Percentiles rank a stretch among this genome's conserved stretches.
Conservation (phyloP, 768 basidiomycete genomes). For the Cubamyces sp. region DNA sequence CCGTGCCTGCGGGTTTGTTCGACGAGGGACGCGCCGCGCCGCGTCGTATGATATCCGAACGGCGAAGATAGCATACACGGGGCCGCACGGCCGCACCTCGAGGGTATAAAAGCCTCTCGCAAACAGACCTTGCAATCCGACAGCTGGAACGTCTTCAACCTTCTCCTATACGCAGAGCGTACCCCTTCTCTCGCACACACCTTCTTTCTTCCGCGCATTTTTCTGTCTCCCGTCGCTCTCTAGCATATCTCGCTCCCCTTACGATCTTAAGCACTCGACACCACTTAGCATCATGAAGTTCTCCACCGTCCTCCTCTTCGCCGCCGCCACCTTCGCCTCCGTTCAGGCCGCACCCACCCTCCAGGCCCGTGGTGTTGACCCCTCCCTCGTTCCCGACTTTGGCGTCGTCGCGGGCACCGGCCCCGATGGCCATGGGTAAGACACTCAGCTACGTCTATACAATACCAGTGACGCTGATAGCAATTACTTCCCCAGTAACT, state of each 20-base stretch:
- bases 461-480: not conserved
- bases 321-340: constrained; percentile 30
- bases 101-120: constrained; percentile 9
- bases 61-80: not conserved
- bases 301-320: constrained; percentile 35
- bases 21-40: not conserved
- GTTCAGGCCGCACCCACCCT: constrained; percentile 16
- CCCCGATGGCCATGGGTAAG: constrained; percentile 25
- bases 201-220: constrained; percentile 3
- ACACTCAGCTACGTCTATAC: too few relatives aligned
- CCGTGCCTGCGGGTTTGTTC: not conserved
- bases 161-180: constrained; percentile 23
- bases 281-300: constrained; percentile 39
- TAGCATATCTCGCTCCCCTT: constrained; percentile 16
- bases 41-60: not conserved
- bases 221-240: constrained; percentile 20
- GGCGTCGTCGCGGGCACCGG: constrained; percentile 21
- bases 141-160: constrained; percentile 23
- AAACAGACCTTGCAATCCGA: constrained; percentile 1
- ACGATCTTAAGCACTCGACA: constrained; percentile 1
- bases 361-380: constrained; percentile 21
- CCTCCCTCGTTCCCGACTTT: constrained; percentile 28
- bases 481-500: constrained; percentile 27
- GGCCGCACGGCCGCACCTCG: not conserved
- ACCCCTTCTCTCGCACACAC: constrained; percentile 4